Conservation (phyloP, 352 stramenopile genomes). For the Pythium graminicola region DNA sequence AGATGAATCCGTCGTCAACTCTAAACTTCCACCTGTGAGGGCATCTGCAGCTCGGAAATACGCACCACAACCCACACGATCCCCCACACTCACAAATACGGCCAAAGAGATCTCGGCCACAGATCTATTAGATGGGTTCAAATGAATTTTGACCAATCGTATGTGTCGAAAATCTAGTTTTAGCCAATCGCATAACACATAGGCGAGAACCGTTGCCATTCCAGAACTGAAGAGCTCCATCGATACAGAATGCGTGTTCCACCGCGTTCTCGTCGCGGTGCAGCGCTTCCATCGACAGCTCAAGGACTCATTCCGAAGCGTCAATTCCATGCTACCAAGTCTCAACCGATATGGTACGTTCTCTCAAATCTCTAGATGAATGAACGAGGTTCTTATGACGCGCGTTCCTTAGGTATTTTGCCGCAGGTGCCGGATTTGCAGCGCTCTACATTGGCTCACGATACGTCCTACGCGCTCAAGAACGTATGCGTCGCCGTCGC, state of each 20-base stretch:
- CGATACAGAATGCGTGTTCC: slow-evolving; percentile 5
- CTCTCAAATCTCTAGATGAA: not conserved
- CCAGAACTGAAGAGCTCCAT: slow-evolving; percentile 1
- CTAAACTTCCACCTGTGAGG: slow-evolving; percentile 2
- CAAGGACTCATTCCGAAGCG: slow-evolving; percentile 15
- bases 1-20: not conserved
- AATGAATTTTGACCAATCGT: slow-evolving; percentile 20
- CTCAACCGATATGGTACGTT: slow-evolving; percentile 40
- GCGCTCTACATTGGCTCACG: slow-evolving; percentile 48
- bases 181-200: slow-evolving; percentile 15
- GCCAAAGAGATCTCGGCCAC: slow-evolving; percentile 38
- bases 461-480: slow-evolving; percentile 52
- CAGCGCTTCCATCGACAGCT: not conserved
- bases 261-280: not conserved
- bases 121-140: slow-evolving; percentile 29
- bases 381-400: not conserved
- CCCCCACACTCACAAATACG: slow-evolving; percentile 34
- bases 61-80: slow-evolving; percentile 3
- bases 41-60: slow-evolving; percentile 6
- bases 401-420: slow-evolving; percentile 20
- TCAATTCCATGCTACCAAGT: slow-evolving; percentile 46
- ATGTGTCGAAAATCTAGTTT: slow-evolving; percentile 2
- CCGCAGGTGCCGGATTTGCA: slow-evolving; percentile 34
- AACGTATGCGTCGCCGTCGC: slow-evolving; percentile 39
- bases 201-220: not conserved